Percentiles rank a stretch among this genome's conserved stretches.
phyloP scores from a whole-genome alignment of 2,329 filamentous ascomycete species.

The Diaporthe ampelina region DNA sequence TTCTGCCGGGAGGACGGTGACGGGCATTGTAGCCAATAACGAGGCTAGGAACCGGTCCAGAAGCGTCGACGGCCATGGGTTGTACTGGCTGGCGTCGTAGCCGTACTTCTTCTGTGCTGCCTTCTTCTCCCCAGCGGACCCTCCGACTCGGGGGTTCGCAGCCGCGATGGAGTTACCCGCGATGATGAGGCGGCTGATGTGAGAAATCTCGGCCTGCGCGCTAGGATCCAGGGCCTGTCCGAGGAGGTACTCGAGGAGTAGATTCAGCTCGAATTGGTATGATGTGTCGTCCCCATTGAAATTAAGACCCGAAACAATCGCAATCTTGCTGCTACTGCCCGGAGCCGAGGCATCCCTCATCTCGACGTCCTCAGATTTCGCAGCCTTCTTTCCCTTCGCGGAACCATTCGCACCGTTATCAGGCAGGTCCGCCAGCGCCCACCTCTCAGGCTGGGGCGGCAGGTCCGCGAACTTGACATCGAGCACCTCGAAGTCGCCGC shows the following conservation, averaged over 20 bases:
- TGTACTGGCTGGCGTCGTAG: slow-evolving; percentile 91
- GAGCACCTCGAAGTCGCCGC: slow-evolving; percentile 93
- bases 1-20: slow-evolving; percentile 89
- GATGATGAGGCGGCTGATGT: slow-evolving; percentile 88
- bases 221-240: slow-evolving; percentile 79
- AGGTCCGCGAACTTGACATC: slow-evolving; percentile 92
- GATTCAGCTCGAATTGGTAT: slow-evolving; percentile 80
- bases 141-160: slow-evolving; percentile 44
- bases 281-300: slow-evolving; percentile 82
- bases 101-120: slow-evolving; percentile 84
- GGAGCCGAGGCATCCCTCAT: slow-evolving; percentile 66
- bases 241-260: slow-evolving; percentile 89
- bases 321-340: slow-evolving; percentile 71
- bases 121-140: slow-evolving; percentile 52
- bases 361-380: slow-evolving; percentile 65
- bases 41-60: slow-evolving; percentile 87
- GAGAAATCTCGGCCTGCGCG: slow-evolving; percentile 71
- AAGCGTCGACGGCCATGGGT: slow-evolving; percentile 84
- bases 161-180: slow-evolving; percentile 86
- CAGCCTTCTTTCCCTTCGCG: slow-evolving; percentile 50
- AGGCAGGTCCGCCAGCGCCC: slow-evolving; percentile 73
- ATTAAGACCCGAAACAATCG: slow-evolving; percentile 88
- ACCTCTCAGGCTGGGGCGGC: slow-evolving; percentile 83
- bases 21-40: slow-evolving; percentile 86
- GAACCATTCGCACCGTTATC: slow-evolving; percentile 47